phyloP scores from a whole-genome alignment of 169 alveolate species.

The Cryptosporidium andersoni region DNA sequence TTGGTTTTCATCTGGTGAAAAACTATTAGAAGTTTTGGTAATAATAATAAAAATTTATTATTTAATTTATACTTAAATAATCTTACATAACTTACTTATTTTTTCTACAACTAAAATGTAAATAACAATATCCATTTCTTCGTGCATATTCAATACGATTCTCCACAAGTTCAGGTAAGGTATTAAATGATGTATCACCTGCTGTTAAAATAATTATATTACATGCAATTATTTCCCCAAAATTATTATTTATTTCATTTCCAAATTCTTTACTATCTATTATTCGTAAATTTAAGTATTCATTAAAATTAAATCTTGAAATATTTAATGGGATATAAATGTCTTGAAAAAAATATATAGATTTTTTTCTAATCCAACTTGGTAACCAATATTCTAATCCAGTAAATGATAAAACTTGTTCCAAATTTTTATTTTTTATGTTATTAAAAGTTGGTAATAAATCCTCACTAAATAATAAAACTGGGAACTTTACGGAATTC shows the following conservation, averaged over 20 bases:
- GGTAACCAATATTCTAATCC: conserved; percentile 55
- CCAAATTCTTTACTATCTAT: too few species aligned
- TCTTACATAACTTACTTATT: background rate
- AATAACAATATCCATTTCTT: conserved; percentile 46
- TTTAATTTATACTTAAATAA: too few species aligned
- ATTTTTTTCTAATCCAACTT: conserved; percentile 4
- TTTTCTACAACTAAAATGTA: conserved; percentile 42
- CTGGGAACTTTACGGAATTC: too few species aligned
- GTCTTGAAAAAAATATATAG: background rate
- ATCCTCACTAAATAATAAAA: too few species aligned
- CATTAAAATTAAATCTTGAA: too few species aligned
- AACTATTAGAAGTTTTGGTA: background rate
- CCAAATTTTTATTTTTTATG: too few species aligned
- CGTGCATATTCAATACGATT: conserved; percentile 52
- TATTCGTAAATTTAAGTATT: too few species aligned
- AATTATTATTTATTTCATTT: background rate
- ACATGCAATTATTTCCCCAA: background rate
- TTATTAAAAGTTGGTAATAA: too few species aligned
- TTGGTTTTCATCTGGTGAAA: background rate
- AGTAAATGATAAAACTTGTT: background rate
- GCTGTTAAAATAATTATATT: conserved; percentile 52
- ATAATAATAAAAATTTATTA: too few species aligned
- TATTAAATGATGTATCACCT: conserved; percentile 60
- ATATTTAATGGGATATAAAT: too few species aligned
- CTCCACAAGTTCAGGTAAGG: conserved; percentile 18